Base-by-base conservation (phyloP, 2,329 filamentous ascomycete species). In the Sporothrix pseudoabietina region DNA sequence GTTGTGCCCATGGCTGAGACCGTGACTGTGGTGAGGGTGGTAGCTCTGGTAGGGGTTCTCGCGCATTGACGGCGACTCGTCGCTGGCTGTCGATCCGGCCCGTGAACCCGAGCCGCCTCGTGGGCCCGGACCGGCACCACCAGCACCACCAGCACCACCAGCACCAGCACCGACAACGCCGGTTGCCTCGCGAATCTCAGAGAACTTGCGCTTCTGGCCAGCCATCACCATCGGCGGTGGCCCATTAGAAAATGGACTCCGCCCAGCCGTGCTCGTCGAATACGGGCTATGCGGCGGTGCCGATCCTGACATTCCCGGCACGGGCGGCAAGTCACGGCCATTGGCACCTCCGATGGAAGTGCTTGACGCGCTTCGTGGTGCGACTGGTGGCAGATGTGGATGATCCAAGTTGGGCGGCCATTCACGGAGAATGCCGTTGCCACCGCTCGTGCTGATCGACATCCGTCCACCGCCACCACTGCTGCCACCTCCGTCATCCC, bases 141-240 rank as follows among this genome's bases (percentile, higher is more conserved):
- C 69, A 2, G 59, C 70, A 3, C 65, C 71, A 1, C n/a, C n/a
- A n/a, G 9, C 22, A 8, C 69, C 32, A 69, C 55, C 69, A 2
- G 59, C 70, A 3, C 65, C 71, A 1, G 72, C 72, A 3, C 59
- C 66, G 26, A 69, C 66, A 19, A 70, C 59, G 41, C 73, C 32
- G 39, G 75, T 57, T 47, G 71, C 49, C 22, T 78, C 77, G 10
- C 76, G 75, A 10, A 75, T 75, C 32, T 82, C 81, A 52, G 77
- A 74, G 55, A 80, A 79, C 75, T 84, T 84, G 57, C 83, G 79
- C 77, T 85, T 85, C 75, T 82, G 82, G 6, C 82, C 82, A 5
- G 79, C 80, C 76, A 80, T 77, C 49, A 76, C 76, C 74, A 78
- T 77, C 1, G 79, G 78, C 41, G 77, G 76, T 22, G 72, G 54